phyloP scores from a whole-genome alignment of 108 stramenopile genomes.

The Mayamaea pseudoterrestris region DNA sequence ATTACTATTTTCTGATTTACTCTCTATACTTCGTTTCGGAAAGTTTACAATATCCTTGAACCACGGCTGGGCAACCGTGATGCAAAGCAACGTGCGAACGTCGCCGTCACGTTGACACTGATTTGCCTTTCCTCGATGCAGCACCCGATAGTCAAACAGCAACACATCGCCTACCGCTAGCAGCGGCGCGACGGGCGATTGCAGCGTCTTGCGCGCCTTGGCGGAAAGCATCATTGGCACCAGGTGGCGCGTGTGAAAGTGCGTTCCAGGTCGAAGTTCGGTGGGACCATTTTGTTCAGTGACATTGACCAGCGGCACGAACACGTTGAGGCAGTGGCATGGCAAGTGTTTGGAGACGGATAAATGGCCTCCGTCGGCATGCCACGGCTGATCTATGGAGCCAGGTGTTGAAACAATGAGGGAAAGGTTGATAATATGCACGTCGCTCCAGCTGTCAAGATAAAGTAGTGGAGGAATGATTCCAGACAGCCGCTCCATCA shows the following conservation, averaged over 20 bases:
- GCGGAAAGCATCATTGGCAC: constrained; percentile 51
- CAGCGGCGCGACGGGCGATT: constrained; percentile 25
- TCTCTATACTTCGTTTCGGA: constrained; percentile 25
- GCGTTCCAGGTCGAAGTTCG: constrained; percentile 58
- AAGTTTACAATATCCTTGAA: constrained; percentile 67
- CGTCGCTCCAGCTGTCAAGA: background rate
- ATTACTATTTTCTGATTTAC: background rate
- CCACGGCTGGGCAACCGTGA: constrained; percentile 51
- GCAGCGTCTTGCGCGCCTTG: constrained; percentile 32
- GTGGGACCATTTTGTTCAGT: constrained; percentile 41
- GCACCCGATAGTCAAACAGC: constrained; percentile 62
- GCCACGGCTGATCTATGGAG: constrained; percentile 50
- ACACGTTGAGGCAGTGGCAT: constrained; percentile 56
- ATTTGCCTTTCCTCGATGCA: constrained; percentile 65
- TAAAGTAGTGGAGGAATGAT: constrained; percentile 5
- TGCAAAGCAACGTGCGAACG: constrained; percentile 40
- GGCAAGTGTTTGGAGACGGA: constrained; percentile 24
- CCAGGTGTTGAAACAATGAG: constrained; percentile 52
- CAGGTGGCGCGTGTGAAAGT: constrained; percentile 48
- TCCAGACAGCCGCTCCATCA: constrained; percentile 4
- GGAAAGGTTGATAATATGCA: constrained; percentile 14
- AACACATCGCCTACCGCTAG: constrained; percentile 40
- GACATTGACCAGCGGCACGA: constrained; percentile 49
- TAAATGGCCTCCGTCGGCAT: constrained; percentile 64
- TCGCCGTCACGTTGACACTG: constrained; percentile 12